Base-by-base conservation (phyloP, 768 basidiomycete species). In the Lentinula edodes region DNA sequence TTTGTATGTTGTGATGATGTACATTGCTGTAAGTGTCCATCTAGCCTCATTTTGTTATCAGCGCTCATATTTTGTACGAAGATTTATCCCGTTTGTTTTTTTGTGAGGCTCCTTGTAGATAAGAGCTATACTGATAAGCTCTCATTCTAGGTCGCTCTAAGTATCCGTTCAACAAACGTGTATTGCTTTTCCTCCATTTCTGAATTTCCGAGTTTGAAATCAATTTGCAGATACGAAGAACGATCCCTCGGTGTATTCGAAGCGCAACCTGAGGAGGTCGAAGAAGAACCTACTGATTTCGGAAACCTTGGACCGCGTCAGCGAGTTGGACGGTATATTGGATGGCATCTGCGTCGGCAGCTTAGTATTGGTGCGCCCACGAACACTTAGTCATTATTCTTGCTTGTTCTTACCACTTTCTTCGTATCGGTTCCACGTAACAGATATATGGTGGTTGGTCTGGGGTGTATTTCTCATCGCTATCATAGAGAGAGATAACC, bases 381-480 rank as follows among this genome's bases (percentile, higher is more conserved):
- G 2, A 6, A 10, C 12, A 13, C 41, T 35, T 5, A 23, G 9
- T 50, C 60, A 54, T 23, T 46, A n/a, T 20, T 6, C 5, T 18
- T 34, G 15, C 45, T 39, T 61, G n/a, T 48, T 48, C 46, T 48
- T 34, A 41, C 8, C 34, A 42, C 16, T 18, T 16, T 10, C 16
- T n/a, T 52, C 32, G 34, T 48, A 9, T 13, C 13, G 13, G 23
- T 28, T 23, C 23, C 23, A 51, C 28, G 3, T 13, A 15, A 42
- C 79, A 78, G 89, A 91, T 69, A 86, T 91, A 55, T 91, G 90
- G 90, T 91, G 89, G 89, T 79, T 93, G 7, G 86, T 84, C 0
- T 84, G 85, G 72, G 89, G 81, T 1, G 79, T 93, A 2, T 89
- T 90, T 73, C 66, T 88, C 13, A 76, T 92, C 46, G 84, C 87